A percentile compares a stretch with the other conserved stretches of the same genome.
These are phyloP conservation scores for Ilyonectria mors-panacis DNA, from an alignment of 2,329 filamentous ascomycete genomes.

Conservation along the genomic window DNA sequence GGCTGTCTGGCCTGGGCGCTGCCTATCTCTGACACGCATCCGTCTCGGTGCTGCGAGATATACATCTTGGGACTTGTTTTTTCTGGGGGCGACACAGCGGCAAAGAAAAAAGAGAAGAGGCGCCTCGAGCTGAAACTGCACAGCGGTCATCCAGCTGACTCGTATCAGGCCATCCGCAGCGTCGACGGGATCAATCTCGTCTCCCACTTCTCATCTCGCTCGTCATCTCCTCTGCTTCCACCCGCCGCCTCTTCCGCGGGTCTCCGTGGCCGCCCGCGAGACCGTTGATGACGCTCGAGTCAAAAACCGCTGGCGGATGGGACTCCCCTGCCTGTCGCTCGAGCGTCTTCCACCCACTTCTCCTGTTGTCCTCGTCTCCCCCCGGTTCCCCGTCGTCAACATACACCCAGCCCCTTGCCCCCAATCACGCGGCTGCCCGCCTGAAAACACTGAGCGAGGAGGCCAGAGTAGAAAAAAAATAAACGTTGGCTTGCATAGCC, in stretches of 20 bases:
- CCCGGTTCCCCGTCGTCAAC: constrained; percentile 20
- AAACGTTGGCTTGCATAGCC: constrained; percentile 17
- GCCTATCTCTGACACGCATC: constrained; percentile 35
- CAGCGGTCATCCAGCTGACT: constrained; percentile 4
- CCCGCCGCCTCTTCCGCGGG: constrained; percentile 12
- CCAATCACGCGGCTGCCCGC: constrained; percentile 19
- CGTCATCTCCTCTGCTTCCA: constrained; percentile 5
- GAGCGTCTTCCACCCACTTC: constrained; percentile 14
- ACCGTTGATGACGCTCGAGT: constrained; percentile 23
- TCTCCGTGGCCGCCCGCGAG: constrained; percentile 15
- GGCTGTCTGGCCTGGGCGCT: constrained; percentile 24
- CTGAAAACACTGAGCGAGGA: constrained; percentile 24
- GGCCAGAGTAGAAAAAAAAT: constrained; percentile 15
- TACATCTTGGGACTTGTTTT: neutral
- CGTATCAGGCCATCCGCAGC: constrained; percentile 12
- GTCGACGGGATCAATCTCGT: constrained; percentile 10
- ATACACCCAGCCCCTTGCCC: constrained; percentile 15
- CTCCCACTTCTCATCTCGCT: constrained; percentile 14
- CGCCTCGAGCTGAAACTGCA: constrained; percentile 15
- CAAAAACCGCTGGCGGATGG: constrained; percentile 27
- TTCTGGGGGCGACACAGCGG: constrained; percentile 2
- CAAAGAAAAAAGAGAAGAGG: neutral
- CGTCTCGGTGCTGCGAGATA: constrained; percentile 8
- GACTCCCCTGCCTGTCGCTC: constrained; percentile 46
- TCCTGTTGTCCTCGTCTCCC: constrained; percentile 6